A percentile compares a stretch with the other conserved stretches of the same genome.
Conservation (phyloP, 345 rosid species). For the Syzygium jambos region DNA sequence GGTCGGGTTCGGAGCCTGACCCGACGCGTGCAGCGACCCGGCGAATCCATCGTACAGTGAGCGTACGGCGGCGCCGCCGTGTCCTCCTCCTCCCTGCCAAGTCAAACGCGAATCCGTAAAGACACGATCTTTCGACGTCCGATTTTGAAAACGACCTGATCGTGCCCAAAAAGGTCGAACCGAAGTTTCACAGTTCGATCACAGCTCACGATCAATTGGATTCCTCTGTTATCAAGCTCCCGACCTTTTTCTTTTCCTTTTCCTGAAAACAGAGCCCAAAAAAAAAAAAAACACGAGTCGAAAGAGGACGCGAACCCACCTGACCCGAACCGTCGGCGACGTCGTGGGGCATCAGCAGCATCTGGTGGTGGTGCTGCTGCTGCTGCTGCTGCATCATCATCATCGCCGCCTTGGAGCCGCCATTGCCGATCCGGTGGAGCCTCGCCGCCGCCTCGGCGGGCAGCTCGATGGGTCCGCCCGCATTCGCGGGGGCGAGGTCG, state of each 20-base stretch:
- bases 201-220: neutral
- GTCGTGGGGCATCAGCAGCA: neutral
- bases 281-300: neutral
- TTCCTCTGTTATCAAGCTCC: neutral
- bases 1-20: neutral
- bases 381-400: neutral
- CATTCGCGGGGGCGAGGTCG: neutral
- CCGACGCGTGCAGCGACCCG: neutral
- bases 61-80: neutral
- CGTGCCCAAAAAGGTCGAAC: neutral
- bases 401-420: neutral
- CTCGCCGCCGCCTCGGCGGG: neutral
- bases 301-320: neutral
- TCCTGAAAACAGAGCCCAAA: neutral
- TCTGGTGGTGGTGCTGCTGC: neutral
- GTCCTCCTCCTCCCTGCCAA: neutral
- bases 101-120: neutral
- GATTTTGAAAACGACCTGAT: neutral
- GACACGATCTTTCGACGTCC: neutral
- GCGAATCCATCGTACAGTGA: neutral
- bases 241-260: neutral
- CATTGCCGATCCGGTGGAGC: conserved; percentile 9
- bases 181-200: neutral
- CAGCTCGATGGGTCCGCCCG: neutral
- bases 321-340: neutral